Percentiles rank a stretch among this genome's conserved stretches.
Evolutionary conservation across 441 rosid genomes (phyloP).

Genomic region (Corymbia citriodora): DNA sequence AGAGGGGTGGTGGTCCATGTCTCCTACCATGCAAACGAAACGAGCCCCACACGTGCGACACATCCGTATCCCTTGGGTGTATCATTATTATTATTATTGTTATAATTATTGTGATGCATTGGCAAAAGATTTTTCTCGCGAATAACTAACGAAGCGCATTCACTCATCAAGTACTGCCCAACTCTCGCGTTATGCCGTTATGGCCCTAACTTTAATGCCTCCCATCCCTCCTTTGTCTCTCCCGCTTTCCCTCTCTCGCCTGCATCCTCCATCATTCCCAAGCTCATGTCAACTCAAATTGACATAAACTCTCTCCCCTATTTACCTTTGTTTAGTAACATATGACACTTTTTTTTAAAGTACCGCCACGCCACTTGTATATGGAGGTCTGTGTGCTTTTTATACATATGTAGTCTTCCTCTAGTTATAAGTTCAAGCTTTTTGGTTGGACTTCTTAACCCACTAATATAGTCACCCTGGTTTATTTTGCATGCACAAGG

Average conservation of each 20-base stretch:
- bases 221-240: conserved; percentile 11
- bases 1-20: not conserved
- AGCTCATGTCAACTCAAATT: not conserved
- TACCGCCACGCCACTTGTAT: too few relatives aligned
- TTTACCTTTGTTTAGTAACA: not conserved
- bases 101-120: not conserved
- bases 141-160: not conserved
- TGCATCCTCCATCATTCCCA: not conserved
- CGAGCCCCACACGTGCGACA: conserved; percentile 10
- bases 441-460: too few relatives aligned
- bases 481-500: not conserved
- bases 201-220: conserved; percentile 32
- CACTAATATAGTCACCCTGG: not conserved
- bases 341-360: too few relatives aligned
- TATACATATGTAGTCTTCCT: not conserved
- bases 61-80: not conserved
- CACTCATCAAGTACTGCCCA: conserved; percentile 13
- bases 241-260: not conserved
- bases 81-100: too few relatives aligned
- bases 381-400: not conserved
- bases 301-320: not conserved
- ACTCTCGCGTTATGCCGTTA: conserved; percentile 15
- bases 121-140: not conserved
- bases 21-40: not conserved
- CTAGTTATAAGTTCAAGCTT: too few relatives aligned